Percentiles rank a stretch among this genome's conserved stretches.
Conservation (phyloP, 2,329 filamentous ascomycete species). For the Neonectria neomacrospora region DNA sequence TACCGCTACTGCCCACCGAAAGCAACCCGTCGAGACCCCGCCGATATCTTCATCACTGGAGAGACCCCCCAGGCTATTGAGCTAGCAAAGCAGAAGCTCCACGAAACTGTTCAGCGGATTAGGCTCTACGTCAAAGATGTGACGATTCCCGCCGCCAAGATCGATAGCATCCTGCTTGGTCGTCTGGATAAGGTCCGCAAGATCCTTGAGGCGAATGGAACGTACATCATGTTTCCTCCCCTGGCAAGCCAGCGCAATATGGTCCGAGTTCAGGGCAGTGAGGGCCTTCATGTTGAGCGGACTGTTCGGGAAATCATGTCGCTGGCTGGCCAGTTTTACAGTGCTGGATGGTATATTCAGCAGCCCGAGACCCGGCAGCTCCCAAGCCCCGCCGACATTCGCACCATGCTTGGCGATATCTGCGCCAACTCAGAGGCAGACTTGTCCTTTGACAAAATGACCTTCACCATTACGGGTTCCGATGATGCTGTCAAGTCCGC, state of each 20-base stretch:
- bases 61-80: conserved; percentile 86
- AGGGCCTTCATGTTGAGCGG: conserved; percentile 93
- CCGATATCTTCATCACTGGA: conserved; percentile 95
- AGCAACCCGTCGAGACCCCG: conserved; percentile 82
- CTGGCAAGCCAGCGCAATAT: conserved; percentile 86
- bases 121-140: conserved; percentile 94
- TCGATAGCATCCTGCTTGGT: conserved; percentile 91
- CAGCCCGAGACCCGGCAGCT: conserved; percentile 73
- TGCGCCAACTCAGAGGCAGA: conserved; percentile 97
- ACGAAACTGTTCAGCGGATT: conserved; percentile 82
- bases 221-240: conserved; percentile 91
- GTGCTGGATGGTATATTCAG: conserved; percentile 94
- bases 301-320: conserved; percentile 97
- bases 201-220: conserved; percentile 96
- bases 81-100: conserved; percentile 89
- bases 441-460: conserved; percentile 91
- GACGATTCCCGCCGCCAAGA: conserved; percentile 87
- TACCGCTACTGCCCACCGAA: conserved; percentile 90
- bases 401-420: conserved; percentile 93
- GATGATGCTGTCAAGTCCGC: conserved; percentile 96
- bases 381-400: conserved; percentile 77
- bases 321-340: conserved; percentile 96
- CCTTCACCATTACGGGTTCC: conserved; percentile 93
- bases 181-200: conserved; percentile 96
- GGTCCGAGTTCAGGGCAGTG: conserved; percentile 90